Conservation (phyloP, 2,329 filamentous ascomycete species). For the Aureobasidium melanogenum region DNA sequence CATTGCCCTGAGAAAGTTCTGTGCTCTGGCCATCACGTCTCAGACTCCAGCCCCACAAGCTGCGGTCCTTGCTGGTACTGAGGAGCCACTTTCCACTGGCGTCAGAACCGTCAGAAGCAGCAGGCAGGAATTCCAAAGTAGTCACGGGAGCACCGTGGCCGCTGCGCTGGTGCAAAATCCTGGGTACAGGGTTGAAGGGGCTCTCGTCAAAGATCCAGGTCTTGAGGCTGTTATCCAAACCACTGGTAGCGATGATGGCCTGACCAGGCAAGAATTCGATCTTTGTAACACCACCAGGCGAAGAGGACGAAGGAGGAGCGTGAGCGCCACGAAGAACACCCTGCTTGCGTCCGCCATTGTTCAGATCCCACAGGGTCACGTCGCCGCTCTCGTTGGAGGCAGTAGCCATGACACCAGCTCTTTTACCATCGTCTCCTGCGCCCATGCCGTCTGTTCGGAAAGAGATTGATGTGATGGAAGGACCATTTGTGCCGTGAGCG, state of each 20-base stretch:
- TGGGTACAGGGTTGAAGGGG: constrained; percentile 78
- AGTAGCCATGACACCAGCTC: constrained; percentile 89
- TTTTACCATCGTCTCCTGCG: constrained; percentile 76
- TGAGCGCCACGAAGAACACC: constrained; percentile 84
- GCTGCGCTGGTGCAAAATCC: constrained; percentile 74
- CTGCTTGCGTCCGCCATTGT: constrained; percentile 75
- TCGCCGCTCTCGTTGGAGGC: constrained; percentile 72
- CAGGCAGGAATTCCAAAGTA: constrained; percentile 73
- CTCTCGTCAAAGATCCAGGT: constrained; percentile 95
- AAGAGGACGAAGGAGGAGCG: constrained; percentile 63
- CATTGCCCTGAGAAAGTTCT: constrained; percentile 83
- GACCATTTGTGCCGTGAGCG: constrained; percentile 37
- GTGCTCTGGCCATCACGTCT: constrained; percentile 88
- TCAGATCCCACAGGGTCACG: constrained; percentile 93
- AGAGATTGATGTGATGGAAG: constrained; percentile 69
- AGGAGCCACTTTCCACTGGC: constrained; percentile 87
- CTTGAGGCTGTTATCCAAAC: constrained; percentile 85
- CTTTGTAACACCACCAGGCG: constrained; percentile 72
- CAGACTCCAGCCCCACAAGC: constrained; percentile 93
- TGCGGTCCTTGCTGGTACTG: constrained; percentile 80
- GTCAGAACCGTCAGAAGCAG: constrained; percentile 82
- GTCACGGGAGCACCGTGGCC: constrained; percentile 84
- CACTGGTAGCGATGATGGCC: constrained; percentile 81
- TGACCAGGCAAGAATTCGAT: constrained; percentile 85
- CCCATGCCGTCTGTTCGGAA: constrained; percentile 87